These are phyloP conservation scores for Stephania cephalantha DNA, from an alignment of 164 flowering plant species.

Conservation along the genomic window DNA sequence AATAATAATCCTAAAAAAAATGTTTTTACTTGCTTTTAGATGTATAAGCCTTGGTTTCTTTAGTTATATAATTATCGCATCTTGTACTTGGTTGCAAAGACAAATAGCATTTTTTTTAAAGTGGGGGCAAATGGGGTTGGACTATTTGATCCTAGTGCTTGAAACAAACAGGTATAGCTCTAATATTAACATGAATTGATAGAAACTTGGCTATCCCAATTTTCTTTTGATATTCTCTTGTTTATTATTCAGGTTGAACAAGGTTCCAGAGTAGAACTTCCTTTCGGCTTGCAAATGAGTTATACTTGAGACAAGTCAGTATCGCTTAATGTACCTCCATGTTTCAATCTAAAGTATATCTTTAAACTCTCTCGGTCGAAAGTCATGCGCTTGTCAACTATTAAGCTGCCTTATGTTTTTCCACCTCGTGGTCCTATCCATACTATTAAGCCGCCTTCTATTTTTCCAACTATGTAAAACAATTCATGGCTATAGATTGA, in stretches of 20 bases:
- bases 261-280: slow-evolving; percentile 82
- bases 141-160: slow-evolving; percentile 70
- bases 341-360: slow-evolving; percentile 43
- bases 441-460: background rate
- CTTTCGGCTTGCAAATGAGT: slow-evolving; percentile 88
- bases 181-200: background rate
- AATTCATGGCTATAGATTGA: background rate
- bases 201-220: background rate
- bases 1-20: background rate
- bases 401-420: background rate
- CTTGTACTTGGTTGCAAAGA: slow-evolving; percentile 20
- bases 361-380: background rate
- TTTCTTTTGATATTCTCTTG: background rate
- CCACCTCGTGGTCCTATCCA: background rate
- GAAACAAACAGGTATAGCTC: slow-evolving; percentile 56
- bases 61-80: background rate
- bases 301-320: slow-evolving; percentile 60
- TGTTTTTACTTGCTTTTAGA: background rate
- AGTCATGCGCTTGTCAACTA: background rate
- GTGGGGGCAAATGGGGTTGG: slow-evolving; percentile 71
- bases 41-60: background rate
- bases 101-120: slow-evolving; percentile 72
- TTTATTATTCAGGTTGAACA: slow-evolving; percentile 52
- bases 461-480: background rate
- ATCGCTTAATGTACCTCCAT: slow-evolving; percentile 44